phyloP scores from a whole-genome alignment of 352 stramenopile genomes.

The Phytophthora palmivora region DNA sequence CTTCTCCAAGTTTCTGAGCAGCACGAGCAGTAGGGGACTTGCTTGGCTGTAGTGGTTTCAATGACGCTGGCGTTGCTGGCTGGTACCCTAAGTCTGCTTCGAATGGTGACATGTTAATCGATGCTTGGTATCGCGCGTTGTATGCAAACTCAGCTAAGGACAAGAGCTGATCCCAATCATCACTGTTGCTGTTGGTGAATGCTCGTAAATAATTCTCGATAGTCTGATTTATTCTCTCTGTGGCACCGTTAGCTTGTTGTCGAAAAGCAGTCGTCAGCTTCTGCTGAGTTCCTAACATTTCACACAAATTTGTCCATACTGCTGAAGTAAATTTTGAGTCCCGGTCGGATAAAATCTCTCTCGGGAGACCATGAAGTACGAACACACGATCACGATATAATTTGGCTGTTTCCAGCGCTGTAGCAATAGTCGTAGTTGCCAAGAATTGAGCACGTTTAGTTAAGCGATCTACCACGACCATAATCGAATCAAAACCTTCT shows the following conservation, averaged over 20 bases:
- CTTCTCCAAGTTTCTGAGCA: neutral
- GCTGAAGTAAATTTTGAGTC: conserved; percentile 17
- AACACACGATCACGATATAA: conserved; percentile 6
- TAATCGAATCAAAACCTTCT: conserved; percentile 12
- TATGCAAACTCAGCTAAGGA: conserved; percentile 24
- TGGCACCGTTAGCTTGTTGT: conserved; percentile 19
- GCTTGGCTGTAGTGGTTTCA: neutral
- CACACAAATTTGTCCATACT: conserved; percentile 21
- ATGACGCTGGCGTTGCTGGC: neutral
- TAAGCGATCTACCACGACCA: conserved; percentile 18
- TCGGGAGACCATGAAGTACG: conserved; percentile 4
- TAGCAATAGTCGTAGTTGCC: conserved; percentile 3
- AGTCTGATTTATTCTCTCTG: conserved; percentile 27
- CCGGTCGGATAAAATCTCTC: conserved; percentile 24
- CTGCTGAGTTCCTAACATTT: neutral
- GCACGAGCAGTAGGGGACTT: neutral
- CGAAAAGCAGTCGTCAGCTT: conserved; percentile 13
- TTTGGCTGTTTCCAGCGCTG: neutral
- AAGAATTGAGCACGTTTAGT: conserved; percentile 19
- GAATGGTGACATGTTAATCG: conserved; percentile 26
- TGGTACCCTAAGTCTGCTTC: conserved; percentile 1
- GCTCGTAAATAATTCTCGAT: conserved; percentile 14
- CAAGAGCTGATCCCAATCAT: neutral
- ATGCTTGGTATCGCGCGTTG: conserved; percentile 17
- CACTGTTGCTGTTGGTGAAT: neutral